Conservation (phyloP, 306 rosid species). For the Erythrophleum fordii region DNA sequence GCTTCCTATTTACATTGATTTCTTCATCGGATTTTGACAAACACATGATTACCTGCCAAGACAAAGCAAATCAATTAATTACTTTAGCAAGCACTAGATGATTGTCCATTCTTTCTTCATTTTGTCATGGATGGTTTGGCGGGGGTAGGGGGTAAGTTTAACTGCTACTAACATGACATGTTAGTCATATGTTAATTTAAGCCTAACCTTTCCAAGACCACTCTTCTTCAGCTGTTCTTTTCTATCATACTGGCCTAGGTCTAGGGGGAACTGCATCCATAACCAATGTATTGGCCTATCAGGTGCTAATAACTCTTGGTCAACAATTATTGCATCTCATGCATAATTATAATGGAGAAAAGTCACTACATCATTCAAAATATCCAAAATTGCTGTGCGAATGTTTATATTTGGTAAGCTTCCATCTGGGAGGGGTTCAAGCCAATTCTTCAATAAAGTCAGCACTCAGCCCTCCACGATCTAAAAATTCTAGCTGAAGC, state of each 20-base stretch:
- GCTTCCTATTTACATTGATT: slow-evolving; percentile 78
- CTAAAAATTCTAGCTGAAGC: slow-evolving; percentile 89
- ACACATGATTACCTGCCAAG: slow-evolving; percentile 85
- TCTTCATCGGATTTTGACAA: slow-evolving; percentile 93
- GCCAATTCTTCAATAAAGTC: slow-evolving; percentile 87
- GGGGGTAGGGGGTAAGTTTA: background rate
- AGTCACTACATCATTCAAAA: slow-evolving; percentile 79
- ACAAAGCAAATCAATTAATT: slow-evolving; percentile 29
- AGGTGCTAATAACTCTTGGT: slow-evolving; percentile 21
- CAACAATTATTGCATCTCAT: slow-evolving; percentile 19
- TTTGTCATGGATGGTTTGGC: background rate
- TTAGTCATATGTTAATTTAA: background rate
- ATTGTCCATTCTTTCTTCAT: background rate
- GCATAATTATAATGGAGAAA: slow-evolving; percentile 19
- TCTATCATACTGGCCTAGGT: slow-evolving; percentile 91
- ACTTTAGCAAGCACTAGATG: slow-evolving; percentile 4
- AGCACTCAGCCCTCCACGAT: slow-evolving; percentile 93
- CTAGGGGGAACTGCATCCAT: slow-evolving; percentile 80
- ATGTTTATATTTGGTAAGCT: slow-evolving; percentile 91
- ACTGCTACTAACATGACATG: slow-evolving; percentile 1
- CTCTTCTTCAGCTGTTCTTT: slow-evolving; percentile 93
- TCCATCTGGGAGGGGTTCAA: slow-evolving; percentile 97
- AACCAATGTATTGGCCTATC: slow-evolving; percentile 32
- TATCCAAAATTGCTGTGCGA: slow-evolving; percentile 80
- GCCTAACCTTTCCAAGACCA: slow-evolving; percentile 92